Conservation (phyloP, 2,329 filamentous ascomycete genomes). For the Ophiognomonia clavigignenti-juglandacearum region DNA sequence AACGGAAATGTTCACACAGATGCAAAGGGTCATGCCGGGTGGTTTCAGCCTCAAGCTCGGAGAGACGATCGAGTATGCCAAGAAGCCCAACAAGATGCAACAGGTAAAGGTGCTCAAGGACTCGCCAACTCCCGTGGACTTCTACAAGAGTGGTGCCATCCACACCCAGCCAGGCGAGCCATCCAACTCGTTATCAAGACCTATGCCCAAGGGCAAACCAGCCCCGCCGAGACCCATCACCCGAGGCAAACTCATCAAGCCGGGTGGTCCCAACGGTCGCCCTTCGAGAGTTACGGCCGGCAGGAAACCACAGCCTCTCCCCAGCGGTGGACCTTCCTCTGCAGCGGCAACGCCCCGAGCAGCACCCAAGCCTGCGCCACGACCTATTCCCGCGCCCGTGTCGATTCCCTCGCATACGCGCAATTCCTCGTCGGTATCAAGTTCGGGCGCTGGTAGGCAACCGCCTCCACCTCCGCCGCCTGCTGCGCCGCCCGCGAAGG, state of each 20-base stretch:
- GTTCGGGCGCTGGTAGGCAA: constrained; percentile 43
- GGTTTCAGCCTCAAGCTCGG: constrained; percentile 77
- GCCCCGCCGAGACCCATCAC: constrained; percentile 87
- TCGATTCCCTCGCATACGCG: constrained; percentile 47
- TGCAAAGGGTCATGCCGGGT: constrained; percentile 73
- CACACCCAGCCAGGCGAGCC: constrained; percentile 84
- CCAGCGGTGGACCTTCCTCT: constrained; percentile 27
- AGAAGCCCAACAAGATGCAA: constrained; percentile 92
- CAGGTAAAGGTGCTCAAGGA: constrained; percentile 89
- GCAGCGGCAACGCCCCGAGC: constrained; percentile 15
- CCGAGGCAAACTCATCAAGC: constrained; percentile 85
- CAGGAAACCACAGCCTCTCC: constrained; percentile 33
- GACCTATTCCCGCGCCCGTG: constrained; percentile 25
- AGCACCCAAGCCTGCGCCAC: constrained; percentile 21
- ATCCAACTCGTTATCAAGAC: constrained; percentile 73
- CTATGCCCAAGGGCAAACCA: constrained; percentile 82
- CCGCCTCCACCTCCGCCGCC: constrained; percentile 64
- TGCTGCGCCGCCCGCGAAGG: constrained; percentile 56
- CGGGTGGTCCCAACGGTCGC: constrained; percentile 77
- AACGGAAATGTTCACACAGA: constrained; percentile 93
- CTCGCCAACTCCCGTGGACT: constrained; percentile 68
- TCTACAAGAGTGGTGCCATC: constrained; percentile 90
- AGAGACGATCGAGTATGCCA: constrained; percentile 90
- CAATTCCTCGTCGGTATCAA: constrained; percentile 48
- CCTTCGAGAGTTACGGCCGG: constrained; percentile 64